Evolutionary conservation across 805 yeast species (phyloP).

Genomic region (Saturnispora dispora): DNA sequence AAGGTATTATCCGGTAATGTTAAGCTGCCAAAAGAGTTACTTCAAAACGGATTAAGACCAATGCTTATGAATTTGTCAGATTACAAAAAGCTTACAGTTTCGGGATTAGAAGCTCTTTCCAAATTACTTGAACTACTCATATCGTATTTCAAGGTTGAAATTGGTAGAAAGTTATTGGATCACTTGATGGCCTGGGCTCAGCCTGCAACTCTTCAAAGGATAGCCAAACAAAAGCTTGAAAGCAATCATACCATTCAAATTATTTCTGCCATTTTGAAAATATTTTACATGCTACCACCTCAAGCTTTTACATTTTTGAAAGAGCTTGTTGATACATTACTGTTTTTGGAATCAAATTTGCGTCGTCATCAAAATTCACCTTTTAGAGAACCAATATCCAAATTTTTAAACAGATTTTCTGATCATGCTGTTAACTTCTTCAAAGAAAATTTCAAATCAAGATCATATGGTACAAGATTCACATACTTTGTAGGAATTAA

Average conservation of each 20-base stretch:
- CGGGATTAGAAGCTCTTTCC: slow-evolving; percentile 87
- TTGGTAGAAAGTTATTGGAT: slow-evolving; percentile 85
- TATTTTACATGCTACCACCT: slow-evolving; percentile 85
- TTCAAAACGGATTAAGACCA: slow-evolving; percentile 94
- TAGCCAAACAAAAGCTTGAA: slow-evolving; percentile 72
- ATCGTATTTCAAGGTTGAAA: slow-evolving; percentile 92
- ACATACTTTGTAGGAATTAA: slow-evolving; percentile 53
- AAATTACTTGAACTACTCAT: slow-evolving; percentile 76
- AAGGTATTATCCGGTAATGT: slow-evolving; percentile 77
- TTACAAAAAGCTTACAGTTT: slow-evolving; percentile 79
- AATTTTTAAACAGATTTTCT: slow-evolving; percentile 76
- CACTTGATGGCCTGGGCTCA: slow-evolving; percentile 96
- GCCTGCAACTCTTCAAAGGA: slow-evolving; percentile 61
- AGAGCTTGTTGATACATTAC: slow-evolving; percentile 68
- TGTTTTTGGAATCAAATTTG: slow-evolving; percentile 69
- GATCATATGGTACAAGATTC: slow-evolving; percentile 57
- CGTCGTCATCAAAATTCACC: slow-evolving; percentile 84
- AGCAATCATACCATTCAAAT: slow-evolving; percentile 78
- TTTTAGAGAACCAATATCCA: slow-evolving; percentile 83
- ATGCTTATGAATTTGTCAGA: slow-evolving; percentile 93
- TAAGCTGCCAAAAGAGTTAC: slow-evolving; percentile 82
- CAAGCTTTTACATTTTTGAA: slow-evolving; percentile 89
- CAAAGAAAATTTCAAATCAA: slow-evolving; percentile 51
- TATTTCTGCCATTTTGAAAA: slow-evolving; percentile 80
- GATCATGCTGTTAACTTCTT: slow-evolving; percentile 65